Base-by-base conservation (phyloP, 306 rosid genomes). In the Amphicarpaea edgeworthii region DNA sequence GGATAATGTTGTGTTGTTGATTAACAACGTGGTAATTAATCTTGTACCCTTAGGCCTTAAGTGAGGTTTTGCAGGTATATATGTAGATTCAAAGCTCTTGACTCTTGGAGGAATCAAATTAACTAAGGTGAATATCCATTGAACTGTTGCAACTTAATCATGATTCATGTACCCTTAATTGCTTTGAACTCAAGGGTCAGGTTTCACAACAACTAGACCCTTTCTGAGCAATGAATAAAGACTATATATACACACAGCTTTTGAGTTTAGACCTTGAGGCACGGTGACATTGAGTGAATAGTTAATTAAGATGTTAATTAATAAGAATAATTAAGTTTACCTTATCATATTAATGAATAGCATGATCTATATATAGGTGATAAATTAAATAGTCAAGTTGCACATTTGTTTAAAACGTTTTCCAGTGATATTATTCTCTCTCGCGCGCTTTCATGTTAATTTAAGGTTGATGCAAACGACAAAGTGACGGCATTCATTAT, bases 401-500 rank as follows among this genome's bases (percentile, higher is more conserved):
- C 12, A 16, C 17, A 49, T 47, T 17, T 9, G 8, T 17, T 40
- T 42, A 11, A 54, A 51, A 40, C 2, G 19, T 24, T 40, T 63
- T 75, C 46, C 45, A 73, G 21, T 15, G 12, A 54, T 10, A 11
- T 54, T n/a, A n/a, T n/a, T n/a, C n/a, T 54, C 23, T 37, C 53
- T 23, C 2, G 12, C 53, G n/a, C n/a, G n/a, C n/a, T n/a, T 74
- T 60, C 47, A 20, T 45, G 46, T 30, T 46, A 66, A 65, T 12
- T 77, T 47, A 59, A 60, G 47, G 62, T 46, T 28, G 49, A 12
- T 32, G 12, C 59, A 43, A 14, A 5, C 12, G 20, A 26, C 65
- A 59, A 73, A 17, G 37, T 34, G 26, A 34, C 3, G 37, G 6
- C 24, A 75, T 23, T 64, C 23, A 53, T 53, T 54, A 70, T 49